Evolutionary conservation across 2,329 filamentous ascomycete species (phyloP), one percentile per base, ranked within the genome.

Genomic region (Cercospora citrullina): DNA sequence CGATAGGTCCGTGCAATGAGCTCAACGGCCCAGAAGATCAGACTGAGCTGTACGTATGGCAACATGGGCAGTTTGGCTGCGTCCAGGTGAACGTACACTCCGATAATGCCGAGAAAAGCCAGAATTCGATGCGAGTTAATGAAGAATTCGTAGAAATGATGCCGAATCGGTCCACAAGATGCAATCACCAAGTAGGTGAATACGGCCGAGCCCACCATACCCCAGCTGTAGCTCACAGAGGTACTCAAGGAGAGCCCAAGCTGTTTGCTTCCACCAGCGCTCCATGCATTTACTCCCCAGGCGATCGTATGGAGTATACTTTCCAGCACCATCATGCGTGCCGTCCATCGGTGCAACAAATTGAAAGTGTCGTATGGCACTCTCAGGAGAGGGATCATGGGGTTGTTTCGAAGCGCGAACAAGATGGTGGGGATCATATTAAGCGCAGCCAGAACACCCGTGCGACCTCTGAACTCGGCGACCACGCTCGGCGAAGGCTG

Each of bases 281-380:
- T 39, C 30, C 73, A 68, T 5, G 78, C 89, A 66, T 93, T 92
- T 73, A 91, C 86, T 23, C 88, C 82, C 91, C 93, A 97, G 53
- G 87, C 87, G 42, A 87, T 74, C 2, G 89, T 89, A 80, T 96
- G 92, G 14, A 90, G 83, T 59, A 93, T 73, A n/a, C 86, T 31
- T 77, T 94, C 89, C 1, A 89, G 66, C 26, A 92, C 87, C 48
- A 91, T 86, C 53, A 94, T 87, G 28, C 92, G 87, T 30, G 91
- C 92, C 69, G 92, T 87, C 91, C 92, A 96, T 71, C 92, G 87
- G 79, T 96, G 92, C 61, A 95, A 83, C 8, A 95, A 88, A 78
- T 98, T 98, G 85, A 96, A 98, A 0, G 94, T 96, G 79, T 98
- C 95, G 81, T 97, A 99, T 79, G 92, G 94, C 78, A 98, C 90